Evolutionary conservation across 352 stramenopile species (phyloP).

Genomic region (Phytophthora crassamura): DNA sequence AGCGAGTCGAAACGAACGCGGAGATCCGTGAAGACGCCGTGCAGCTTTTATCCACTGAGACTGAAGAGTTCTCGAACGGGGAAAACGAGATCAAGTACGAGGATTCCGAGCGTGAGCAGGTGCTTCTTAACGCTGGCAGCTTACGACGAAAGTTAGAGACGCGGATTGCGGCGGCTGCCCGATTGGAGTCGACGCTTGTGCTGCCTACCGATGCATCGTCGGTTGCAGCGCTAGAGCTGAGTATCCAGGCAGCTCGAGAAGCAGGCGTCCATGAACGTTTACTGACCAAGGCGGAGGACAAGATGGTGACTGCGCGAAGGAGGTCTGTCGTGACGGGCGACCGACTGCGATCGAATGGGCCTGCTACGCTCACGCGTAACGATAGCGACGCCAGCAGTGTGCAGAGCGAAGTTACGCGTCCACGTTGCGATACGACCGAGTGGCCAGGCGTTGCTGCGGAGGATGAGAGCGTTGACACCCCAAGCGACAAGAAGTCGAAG

Average conservation of each 20-base stretch:
- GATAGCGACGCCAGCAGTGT: constrained; percentile 42
- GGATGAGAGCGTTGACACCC: constrained; percentile 38
- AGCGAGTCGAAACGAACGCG: constrained; percentile 51
- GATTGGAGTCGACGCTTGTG: constrained; percentile 54
- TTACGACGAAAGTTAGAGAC: constrained; percentile 59
- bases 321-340: constrained; percentile 29
- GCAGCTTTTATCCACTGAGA: constrained; percentile 55
- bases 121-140: constrained; percentile 52
- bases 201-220: constrained; percentile 54
- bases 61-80: constrained; percentile 51
- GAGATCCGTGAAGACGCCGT: constrained; percentile 72
- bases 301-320: constrained; percentile 42
- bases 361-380: constrained; percentile 26
- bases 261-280: constrained; percentile 67
- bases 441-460: constrained; percentile 43
- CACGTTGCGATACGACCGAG: constrained; percentile 54
- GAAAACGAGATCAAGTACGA: constrained; percentile 40
- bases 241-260: constrained; percentile 62
- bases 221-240: constrained; percentile 58
- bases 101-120: constrained; percentile 38
- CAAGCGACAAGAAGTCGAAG: constrained; percentile 42
- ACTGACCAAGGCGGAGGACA: constrained; percentile 68
- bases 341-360: constrained; percentile 31
- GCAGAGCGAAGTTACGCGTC: constrained; percentile 19
- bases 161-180: constrained; percentile 50